A percentile compares a stretch with the other conserved stretches of the same genome.
These are phyloP conservation scores for Mangifera indica DNA, from an alignment of 345 rosid species.

Conservation along the genomic window DNA sequence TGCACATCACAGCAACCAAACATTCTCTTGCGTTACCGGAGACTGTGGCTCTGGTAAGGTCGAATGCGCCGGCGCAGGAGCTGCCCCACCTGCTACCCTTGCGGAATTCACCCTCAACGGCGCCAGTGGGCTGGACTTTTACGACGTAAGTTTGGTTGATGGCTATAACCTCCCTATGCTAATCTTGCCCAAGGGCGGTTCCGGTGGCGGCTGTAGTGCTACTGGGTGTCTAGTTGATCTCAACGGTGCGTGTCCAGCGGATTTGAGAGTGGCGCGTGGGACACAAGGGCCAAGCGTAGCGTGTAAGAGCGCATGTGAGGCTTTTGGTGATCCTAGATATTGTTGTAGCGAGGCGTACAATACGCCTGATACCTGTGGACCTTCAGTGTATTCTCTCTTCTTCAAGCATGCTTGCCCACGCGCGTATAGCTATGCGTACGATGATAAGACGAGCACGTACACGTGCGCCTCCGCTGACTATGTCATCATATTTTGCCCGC, in stretches of 20 bases:
- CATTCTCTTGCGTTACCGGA: conserved; percentile 67
- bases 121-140: conserved; percentile 66
- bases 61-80: conserved; percentile 70
- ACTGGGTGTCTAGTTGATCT: conserved; percentile 84
- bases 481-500: conserved; percentile 75
- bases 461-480: conserved; percentile 73
- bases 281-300: conserved; percentile 35
- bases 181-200: conserved; percentile 47
- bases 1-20: conserved; percentile 33
- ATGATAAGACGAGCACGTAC: conserved; percentile 85
- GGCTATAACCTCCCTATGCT: conserved; percentile 73
- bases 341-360: conserved; percentile 75
- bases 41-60: conserved; percentile 76
- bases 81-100: conserved; percentile 78
- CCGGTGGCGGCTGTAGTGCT: conserved; percentile 64
- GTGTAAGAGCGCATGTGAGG: conserved; percentile 92
- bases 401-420: conserved; percentile 91
- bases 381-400: conserved; percentile 59
- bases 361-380: conserved; percentile 79
- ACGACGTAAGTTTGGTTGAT: conserved; percentile 76
- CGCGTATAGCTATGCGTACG: conserved; percentile 87
- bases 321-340: conserved; percentile 63
- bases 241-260: conserved; percentile 74
- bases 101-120: conserved; percentile 94
- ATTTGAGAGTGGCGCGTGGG: conserved; percentile 45